These are phyloP conservation scores for Candida mattraensis DNA, from an alignment of 805 yeast species.

Conservation along the genomic window DNA sequence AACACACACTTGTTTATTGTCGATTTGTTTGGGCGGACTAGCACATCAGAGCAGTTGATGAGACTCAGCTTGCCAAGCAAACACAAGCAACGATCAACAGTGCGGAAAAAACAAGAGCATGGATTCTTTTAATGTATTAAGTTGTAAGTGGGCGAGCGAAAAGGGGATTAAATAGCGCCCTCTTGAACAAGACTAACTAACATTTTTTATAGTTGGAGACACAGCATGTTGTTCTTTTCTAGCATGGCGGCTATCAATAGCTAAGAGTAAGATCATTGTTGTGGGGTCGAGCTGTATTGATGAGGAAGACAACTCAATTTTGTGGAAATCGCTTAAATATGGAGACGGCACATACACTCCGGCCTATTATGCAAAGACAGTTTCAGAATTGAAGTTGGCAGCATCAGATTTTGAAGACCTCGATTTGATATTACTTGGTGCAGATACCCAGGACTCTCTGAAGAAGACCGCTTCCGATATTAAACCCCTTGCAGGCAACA, in stretches of 20 bases:
- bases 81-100: slow-evolving; percentile 1
- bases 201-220: slow-evolving; percentile 29
- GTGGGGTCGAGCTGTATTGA: slow-evolving; percentile 19
- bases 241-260: slow-evolving; percentile 30
- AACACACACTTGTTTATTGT: too few species aligned
- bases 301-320: slow-evolving; percentile 10
- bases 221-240: slow-evolving; percentile 30
- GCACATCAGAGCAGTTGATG: too few species aligned
- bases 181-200: slow-evolving; percentile 2
- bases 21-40: too few species aligned
- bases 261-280: slow-evolving; percentile 16
- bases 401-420: slow-evolving; percentile 11
- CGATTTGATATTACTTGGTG: slow-evolving; percentile 26
- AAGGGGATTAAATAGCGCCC: slow-evolving; percentile 1
- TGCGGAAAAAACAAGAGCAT: slow-evolving; percentile 5
- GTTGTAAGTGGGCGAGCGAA: slow-evolving; percentile 15
- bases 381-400: slow-evolving; percentile 6
- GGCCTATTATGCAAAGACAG: slow-evolving; percentile 3
- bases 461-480: slow-evolving; percentile 8
- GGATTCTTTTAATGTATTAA: slow-evolving; percentile 17
- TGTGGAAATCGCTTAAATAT: slow-evolving; percentile 21
- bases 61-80: too few species aligned
- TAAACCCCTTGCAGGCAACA: slow-evolving; percentile 8
- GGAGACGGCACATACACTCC: slow-evolving; percentile 19
- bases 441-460: slow-evolving; percentile 12